phyloP scores from a whole-genome alignment of 179 eudicot species.

The Nepenthes alata region DNA sequence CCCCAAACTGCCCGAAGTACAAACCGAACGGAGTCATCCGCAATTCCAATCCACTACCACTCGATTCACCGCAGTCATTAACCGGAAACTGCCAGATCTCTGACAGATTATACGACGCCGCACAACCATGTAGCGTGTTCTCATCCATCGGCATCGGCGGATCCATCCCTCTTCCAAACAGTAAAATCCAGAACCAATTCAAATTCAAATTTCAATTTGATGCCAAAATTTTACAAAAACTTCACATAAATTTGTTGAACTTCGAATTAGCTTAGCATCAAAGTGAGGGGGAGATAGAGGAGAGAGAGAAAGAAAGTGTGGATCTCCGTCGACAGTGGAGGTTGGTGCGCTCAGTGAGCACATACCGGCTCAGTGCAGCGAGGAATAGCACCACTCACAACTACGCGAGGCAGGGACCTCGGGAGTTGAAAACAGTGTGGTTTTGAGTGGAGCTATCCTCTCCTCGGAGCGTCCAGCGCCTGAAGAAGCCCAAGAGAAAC shows the following conservation, averaged over 20 bases:
- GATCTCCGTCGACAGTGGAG: conserved; percentile 24
- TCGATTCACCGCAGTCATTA: conserved; percentile 14
- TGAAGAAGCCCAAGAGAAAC: too few relatives aligned
- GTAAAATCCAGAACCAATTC: neutral
- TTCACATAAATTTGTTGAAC: neutral
- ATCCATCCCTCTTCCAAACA: conserved; percentile 21
- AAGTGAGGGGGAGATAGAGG: neutral
- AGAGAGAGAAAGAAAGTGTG: conserved; percentile 2
- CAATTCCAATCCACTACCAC: conserved; percentile 18
- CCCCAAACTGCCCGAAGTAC: conserved; percentile 25
- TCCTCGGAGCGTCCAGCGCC: too few relatives aligned
- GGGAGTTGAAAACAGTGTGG: neutral
- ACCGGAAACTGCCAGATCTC: conserved; percentile 87
- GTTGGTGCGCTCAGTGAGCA: conserved; percentile 5
- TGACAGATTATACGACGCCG: conserved; percentile 33
- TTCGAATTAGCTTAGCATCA: neutral
- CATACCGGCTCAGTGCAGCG: neutral
- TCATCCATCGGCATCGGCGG: conserved; percentile 41
- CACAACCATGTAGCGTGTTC: conserved; percentile 11
- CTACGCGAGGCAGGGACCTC: neutral
- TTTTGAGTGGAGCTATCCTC: neutral
- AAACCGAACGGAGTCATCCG: conserved; percentile 18
- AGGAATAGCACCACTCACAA: neutral
- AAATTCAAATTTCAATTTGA: too few relatives aligned
- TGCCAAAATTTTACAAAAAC: too few relatives aligned